phyloP scores from a whole-genome alignment of 768 basidiomycete genomes.

The Lentinula detonsa region DNA sequence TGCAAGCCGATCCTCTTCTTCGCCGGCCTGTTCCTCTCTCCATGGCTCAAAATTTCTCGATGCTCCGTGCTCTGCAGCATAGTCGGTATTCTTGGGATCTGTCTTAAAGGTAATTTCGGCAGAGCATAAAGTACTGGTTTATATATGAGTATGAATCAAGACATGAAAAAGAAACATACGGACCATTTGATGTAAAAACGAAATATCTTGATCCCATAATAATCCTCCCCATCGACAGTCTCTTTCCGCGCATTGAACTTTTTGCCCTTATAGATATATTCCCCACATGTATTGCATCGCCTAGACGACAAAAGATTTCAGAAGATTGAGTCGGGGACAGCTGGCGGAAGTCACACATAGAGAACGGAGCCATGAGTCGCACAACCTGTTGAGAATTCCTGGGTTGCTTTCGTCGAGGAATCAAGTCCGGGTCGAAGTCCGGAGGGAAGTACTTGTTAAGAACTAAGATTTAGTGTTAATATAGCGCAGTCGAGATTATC shows the following conservation, averaged over 20 bases:
- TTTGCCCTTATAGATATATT: slow-evolving; percentile 99
- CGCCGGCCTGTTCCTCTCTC: slow-evolving; percentile 73
- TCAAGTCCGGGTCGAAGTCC: slow-evolving; percentile 97
- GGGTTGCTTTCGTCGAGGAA: slow-evolving; percentile 82
- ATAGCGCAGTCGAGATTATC: neutral
- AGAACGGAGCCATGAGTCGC: slow-evolving; percentile 98
- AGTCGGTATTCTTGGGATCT: slow-evolving; percentile 96
- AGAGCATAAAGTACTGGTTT: slow-evolving; percentile 80
- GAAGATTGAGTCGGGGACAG: neutral
- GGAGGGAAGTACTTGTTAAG: slow-evolving; percentile 96
- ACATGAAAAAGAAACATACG: slow-evolving; percentile 20
- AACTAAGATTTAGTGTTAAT: slow-evolving; percentile 37
- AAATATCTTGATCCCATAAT: slow-evolving; percentile 97
- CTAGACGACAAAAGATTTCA: slow-evolving; percentile 26
- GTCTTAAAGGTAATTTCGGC: slow-evolving; percentile 99
- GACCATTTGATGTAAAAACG: slow-evolving; percentile 90
- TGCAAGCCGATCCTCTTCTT: slow-evolving; percentile 81
- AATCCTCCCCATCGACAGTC: slow-evolving; percentile 95
- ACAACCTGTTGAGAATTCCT: slow-evolving; percentile 97
- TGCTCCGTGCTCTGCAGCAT: slow-evolving; percentile 91
- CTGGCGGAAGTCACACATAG: slow-evolving; percentile 57
- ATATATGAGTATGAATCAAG: slow-evolving; percentile 10
- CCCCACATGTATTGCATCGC: slow-evolving; percentile 94
- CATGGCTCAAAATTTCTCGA: slow-evolving; percentile 98
- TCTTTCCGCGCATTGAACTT: slow-evolving; percentile 99